Evolutionary conservation across 441 rosid species (phyloP).

Genomic region (Macaranga tanarius): DNA sequence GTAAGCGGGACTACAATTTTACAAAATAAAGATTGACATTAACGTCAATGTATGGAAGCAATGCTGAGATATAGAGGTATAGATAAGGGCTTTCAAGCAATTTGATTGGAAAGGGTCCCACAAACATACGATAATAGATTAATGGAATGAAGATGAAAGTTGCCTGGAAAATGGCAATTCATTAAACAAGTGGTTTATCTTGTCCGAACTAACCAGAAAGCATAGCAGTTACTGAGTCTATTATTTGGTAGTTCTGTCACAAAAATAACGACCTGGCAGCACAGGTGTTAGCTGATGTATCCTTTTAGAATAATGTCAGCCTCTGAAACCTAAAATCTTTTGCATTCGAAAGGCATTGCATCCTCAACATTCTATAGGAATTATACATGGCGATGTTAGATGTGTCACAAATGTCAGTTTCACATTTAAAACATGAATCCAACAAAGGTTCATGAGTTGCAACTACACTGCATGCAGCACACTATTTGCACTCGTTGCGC

Average conservation of each 20-base stretch:
- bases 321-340: not conserved
- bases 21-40: not conserved
- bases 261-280: not conserved
- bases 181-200: conserved; percentile 2
- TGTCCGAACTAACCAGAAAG: not conserved
- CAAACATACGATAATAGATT: not conserved
- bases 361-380: not conserved
- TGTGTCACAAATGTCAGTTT: not conserved
- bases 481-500: too few relatives aligned
- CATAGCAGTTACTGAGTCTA: not conserved
- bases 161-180: conserved; percentile 12
- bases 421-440: not conserved
- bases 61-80: not conserved
- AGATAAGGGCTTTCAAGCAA: not conserved
- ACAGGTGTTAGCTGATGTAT: not conserved
- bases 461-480: not conserved
- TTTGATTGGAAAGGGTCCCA: conserved; percentile 4
- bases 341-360: not conserved
- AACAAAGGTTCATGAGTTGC: not conserved
- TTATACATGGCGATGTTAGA: not conserved
- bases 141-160: conserved; percentile 5
- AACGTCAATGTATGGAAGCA: not conserved
- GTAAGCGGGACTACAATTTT: not conserved
- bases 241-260: not conserved
- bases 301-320: not conserved